Base-by-base conservation (phyloP, 352 stramenopile genomes). In the Globisporangium rhizosaccharum region DNA sequence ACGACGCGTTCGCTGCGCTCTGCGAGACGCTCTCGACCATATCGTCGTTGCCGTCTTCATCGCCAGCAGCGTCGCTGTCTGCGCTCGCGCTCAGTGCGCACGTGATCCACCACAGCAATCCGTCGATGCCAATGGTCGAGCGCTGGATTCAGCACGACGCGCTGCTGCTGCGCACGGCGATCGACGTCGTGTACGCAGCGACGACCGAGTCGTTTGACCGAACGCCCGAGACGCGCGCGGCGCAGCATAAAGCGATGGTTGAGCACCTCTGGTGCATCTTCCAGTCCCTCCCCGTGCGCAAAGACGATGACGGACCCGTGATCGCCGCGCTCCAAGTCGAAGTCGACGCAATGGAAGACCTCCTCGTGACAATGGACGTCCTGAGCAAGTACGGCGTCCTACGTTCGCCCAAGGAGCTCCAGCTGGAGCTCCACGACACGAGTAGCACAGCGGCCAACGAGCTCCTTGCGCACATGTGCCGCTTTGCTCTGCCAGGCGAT, bases 181-280 rank as follows among this genome's bases (percentile, higher is more conserved):
- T 92, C 1, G 62, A 80, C 54, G 60, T 88, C 12, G 59, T 84
- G 7, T 84, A 57, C 41, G 23, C 49, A 1, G 49, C 54, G 0
- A 53, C 54, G 2, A 54, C 61, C 7, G 49, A 25, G 2, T 9
- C 14, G 2, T 62, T 51, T 25, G 53, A 44, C 30, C 6, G 1
- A 6, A 54, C 23, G 4, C 17, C 23, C 0, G 42, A 55, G 14
- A 37, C 63, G 6, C 37, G 46, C 20, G 55, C 46, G 12, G 30
- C 41, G 17, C 47, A 57, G 18, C 69, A 80, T 37, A 50, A 57
- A 4, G 41, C 25, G 1, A 67, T 89, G n/a, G 68, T 83, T 0
- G 79, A 91, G 50, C 70, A 85, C 17, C 52, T 89, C 1, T 91
- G 82, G 82, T 54, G 60, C 4, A 84, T 91, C 46, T 89, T 91